Evolutionary conservation across 2,329 filamentous ascomycete species (phyloP), one percentile per base, ranked within the genome.

Genomic region (Apiospora hydei): DNA sequence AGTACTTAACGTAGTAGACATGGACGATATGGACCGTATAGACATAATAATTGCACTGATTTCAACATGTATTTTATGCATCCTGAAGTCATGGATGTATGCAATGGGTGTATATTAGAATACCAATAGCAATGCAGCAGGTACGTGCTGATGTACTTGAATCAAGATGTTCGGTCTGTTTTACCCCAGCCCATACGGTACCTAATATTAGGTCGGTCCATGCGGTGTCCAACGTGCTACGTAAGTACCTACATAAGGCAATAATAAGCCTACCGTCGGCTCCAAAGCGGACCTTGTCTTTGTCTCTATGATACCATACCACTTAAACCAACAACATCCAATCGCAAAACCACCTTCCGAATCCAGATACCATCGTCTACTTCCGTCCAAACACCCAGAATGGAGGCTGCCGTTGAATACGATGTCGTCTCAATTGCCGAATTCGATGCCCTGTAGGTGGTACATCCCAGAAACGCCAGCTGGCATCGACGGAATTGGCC

Each of bases 381-480:
- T 10, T 41, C 16, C 7, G 34, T 4, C 16, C 21, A 61, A 24
- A 10, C 34, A n/a, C 76, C 77, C 46, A 78, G 77, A 75, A 69
- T 57, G 68, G 69, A 66, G 26, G 68, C 69, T 26, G 66, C 77
- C 69, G 74, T 82, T 70, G 80, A 84, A 70, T 81, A 84, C 74
- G 80, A 85, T 73, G 77, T 88, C 72, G 81, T 88, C 53, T 74
- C 82, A 41, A 84, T 87, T 71, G 84, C 88, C 49, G 88, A 89
- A 78, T 89, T 89, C 75, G 87, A 88, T 77, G 87, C 87, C 64
- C 80, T 89, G 87, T 89, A 80, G 75, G 86, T 83, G 30, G 51
- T 47, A 16, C 11, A 69, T n/a, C 43, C 73, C 67, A 73, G 16
- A 38, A 64, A 14, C 64, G 10, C 7, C 34, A 18, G 18, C n/a